Base-by-base conservation (phyloP, 805 yeast genomes). In the Candida schatavii region DNA sequence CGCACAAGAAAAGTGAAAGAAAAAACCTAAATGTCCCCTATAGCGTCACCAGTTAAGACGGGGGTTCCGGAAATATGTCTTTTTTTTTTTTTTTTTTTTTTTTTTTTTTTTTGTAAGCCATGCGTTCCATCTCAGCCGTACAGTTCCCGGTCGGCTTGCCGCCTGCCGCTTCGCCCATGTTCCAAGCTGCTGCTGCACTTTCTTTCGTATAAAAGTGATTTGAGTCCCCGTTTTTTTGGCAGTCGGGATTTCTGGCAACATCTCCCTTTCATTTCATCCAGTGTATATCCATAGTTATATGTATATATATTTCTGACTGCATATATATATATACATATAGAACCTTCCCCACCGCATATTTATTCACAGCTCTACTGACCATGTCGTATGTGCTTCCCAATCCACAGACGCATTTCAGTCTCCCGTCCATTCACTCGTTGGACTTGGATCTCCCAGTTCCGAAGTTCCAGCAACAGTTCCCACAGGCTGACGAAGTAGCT, bases 341-440 rank as follows among this genome's bases (percentile, higher is more conserved):
- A n/a, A n/a, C n/a, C n/a, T n/a, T n/a, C n/a, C n/a, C n/a, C n/a
- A n/a, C n/a, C n/a, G n/a, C n/a, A n/a, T n/a, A n/a, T n/a, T n/a
- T n/a, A n/a, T n/a, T n/a, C n/a, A n/a, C n/a, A n/a, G n/a, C n/a
- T n/a, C n/a, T n/a, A n/a, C n/a, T n/a, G n/a, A n/a, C n/a, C n/a
- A 36, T n/a, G 23, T 21, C 27, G n/a, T 36, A 23, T 19, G 35
- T 38, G 9, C n/a, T 38, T 18, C 35, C 41, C 5, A 25, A 21
- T 32, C 37, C 31, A 27, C 27, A 15, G n/a, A 22, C 41, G 19
- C 29, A 42, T 18, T 37, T 38, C 27, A 48, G 43, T 35, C 56
- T 66, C 22, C 73, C 72, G 18, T 56, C 69, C 18, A 64, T 66
- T 39, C 64, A 57, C 41, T 54, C 64, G 34, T 62, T 66, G 34